Evolutionary conservation across 331 rosid species (phyloP).

Genomic region (Quercus phellos): DNA sequence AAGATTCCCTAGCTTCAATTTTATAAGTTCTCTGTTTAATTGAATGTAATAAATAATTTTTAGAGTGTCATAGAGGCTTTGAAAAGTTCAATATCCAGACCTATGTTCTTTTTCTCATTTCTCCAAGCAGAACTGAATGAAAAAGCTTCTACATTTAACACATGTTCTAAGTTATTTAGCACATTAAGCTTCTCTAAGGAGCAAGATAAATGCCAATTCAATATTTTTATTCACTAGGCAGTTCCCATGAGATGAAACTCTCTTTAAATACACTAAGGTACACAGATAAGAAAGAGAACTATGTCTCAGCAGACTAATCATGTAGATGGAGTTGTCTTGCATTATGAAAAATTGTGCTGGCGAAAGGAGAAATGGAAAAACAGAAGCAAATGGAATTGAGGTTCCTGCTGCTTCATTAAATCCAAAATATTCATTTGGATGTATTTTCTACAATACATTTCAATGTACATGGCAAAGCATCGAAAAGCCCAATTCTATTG

Average conservation of each 20-base stretch:
- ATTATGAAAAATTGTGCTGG: constrained; percentile 15
- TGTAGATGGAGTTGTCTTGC: not conserved
- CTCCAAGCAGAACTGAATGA: not conserved
- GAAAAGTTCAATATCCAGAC: not conserved
- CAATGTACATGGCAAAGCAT: constrained; percentile 22
- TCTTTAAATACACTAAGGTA: not conserved
- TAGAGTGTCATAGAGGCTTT: not conserved
- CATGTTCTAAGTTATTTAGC: not conserved
- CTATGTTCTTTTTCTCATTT: not conserved
- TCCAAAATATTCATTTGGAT: constrained; percentile 8
- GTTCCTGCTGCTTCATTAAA: constrained; percentile 15
- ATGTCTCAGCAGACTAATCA: constrained; percentile 8
- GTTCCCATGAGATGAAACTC: not conserved
- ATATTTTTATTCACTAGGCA: too few species aligned
- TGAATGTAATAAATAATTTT: not conserved
- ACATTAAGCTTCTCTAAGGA: not conserved
- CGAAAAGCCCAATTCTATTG: constrained; percentile 15
- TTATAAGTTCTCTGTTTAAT: not conserved
- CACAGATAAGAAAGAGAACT: not conserved
- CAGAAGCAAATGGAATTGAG: constrained; percentile 8
- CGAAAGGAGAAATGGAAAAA: not conserved
- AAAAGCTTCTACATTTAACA: not conserved
- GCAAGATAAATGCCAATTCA: not conserved
- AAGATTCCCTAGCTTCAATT: not conserved
- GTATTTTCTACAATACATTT: constrained; percentile 19